A percentile compares a stretch with the other conserved stretches of the same genome.
Evolutionary conservation across 805 yeast genomes (phyloP).

Genomic region (Millerozyma miso): DNA sequence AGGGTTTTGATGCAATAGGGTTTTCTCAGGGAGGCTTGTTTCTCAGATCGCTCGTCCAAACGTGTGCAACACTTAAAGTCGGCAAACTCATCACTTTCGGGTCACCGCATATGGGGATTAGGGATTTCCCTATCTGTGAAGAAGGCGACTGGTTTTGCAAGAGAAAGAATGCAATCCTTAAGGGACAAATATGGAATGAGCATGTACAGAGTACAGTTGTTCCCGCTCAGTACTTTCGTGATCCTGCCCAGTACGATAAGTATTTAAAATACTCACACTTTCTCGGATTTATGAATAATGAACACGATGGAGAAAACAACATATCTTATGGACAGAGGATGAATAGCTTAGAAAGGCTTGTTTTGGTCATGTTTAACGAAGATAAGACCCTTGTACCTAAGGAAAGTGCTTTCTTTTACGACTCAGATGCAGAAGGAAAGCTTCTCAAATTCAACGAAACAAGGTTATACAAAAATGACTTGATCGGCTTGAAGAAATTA

Average conservation of each 20-base stretch:
- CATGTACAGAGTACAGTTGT: conserved; percentile 54
- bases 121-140: conserved; percentile 60
- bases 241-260: conserved; percentile 46
- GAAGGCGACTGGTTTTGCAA: conserved; percentile 56
- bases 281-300: conserved; percentile 67
- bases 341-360: conserved; percentile 45
- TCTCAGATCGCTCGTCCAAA: conserved; percentile 60
- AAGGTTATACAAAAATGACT: conserved; percentile 46
- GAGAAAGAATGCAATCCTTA: conserved; percentile 49
- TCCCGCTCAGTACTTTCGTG: conserved; percentile 77
- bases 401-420: conserved; percentile 66
- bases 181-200: conserved; percentile 55
- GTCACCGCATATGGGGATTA: conserved; percentile 74
- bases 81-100: conserved; percentile 67
- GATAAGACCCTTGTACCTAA: conserved; percentile 73
- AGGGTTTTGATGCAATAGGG: conserved; percentile 72
- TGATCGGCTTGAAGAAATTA: conserved; percentile 55
- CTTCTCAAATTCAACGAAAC: conserved; percentile 47
- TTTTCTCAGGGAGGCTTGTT: conserved; percentile 85
- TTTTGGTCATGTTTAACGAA: conserved; percentile 52
- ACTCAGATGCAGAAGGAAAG: conserved; percentile 42
- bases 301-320: conserved; percentile 30
- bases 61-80: conserved; percentile 42
- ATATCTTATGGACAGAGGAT: conserved; percentile 42
- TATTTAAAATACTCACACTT: conserved; percentile 57